Base-by-base conservation (phyloP, 2,329 filamentous ascomycete species). In the Cytospora mali region DNA sequence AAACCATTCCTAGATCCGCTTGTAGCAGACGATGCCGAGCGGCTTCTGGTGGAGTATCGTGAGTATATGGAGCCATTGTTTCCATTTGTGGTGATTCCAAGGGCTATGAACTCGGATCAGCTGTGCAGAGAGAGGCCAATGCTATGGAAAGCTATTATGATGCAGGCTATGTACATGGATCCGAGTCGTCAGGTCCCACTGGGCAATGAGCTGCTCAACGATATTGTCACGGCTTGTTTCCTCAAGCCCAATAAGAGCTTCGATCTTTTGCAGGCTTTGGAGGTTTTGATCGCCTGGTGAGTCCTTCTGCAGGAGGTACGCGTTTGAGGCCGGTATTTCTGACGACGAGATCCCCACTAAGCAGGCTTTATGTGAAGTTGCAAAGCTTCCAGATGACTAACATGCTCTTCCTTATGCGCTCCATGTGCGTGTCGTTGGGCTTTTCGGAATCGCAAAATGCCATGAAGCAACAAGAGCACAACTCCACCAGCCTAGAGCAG, bases 341-440 rank as follows among this genome's bases (percentile, higher is more conserved):
- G n/a, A 56, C 7, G 6, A 31, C n/a, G n/a, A 51, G 13, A 21
- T 14, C 10, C 6, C n/a, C 18, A n/a, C 33, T n/a, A 13, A 10
- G 28, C 42, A 80, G 79, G 78, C 80, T 76, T 61, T 78, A 82
- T 63, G 79, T 79, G 68, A 79, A 75, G 42, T 70, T 83, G 54
- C 81, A 79, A 68, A 81, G 78, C 66, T 78, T 80, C 54, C 80
- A 83, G 68, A 71, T 82, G 42, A 81, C 77, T 0, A 83, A 82
- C 58, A 62, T 83, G 5, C 70, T 83, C 2, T 83, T 80, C 65
- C 71, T 84, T 55, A 75, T 78, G 6, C 72, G 81, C 42, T 80
- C 79, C 6, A 75, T 82, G 68, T 79, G 78, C 58, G 70, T 78
- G 4, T 77, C 74, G 42, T 69, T 82, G 11, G 76, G 74, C 10